A percentile compares a stretch with the other conserved stretches of the same genome.
Evolutionary conservation across 208 protist species (phyloP).

Genomic region (Acanthamoeba castellanii): DNA sequence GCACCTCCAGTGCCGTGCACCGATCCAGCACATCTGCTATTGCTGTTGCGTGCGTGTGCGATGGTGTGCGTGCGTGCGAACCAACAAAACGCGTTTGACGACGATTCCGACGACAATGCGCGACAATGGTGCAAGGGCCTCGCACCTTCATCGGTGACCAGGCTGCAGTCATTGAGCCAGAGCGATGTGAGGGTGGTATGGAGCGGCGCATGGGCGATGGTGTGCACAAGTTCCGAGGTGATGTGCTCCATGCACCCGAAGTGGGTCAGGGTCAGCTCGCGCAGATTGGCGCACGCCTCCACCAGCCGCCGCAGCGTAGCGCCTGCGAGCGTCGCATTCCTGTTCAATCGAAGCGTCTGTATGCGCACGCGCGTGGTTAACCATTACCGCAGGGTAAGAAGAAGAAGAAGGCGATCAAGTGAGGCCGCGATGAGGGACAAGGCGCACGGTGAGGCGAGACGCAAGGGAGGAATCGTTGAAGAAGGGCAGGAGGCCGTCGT

Average conservation of each 20-base stretch:
- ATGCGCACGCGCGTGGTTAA: background rate
- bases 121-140: background rate
- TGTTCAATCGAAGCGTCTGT: background rate
- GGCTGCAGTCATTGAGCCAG: conserved; percentile 14
- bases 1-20: background rate
- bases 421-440: background rate
- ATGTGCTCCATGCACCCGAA: conserved; percentile 21
- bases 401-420: background rate
- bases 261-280: background rate
- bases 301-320: background rate
- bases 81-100: background rate
- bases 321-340: background rate
- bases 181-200: background rate
- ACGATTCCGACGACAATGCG: background rate
- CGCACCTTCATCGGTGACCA: background rate
- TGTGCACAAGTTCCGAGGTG: background rate
- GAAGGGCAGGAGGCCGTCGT: background rate
- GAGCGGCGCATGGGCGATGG: background rate
- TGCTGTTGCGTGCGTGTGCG: background rate
- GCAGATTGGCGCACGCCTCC: background rate
- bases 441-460: background rate
- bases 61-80: too few species aligned
- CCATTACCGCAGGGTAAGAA: background rate
- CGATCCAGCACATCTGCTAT: background rate
- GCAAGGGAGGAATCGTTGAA: background rate